Evolutionary conservation across 768 basidiomycete genomes (phyloP).

Genomic region (Collybia nuda): DNA sequence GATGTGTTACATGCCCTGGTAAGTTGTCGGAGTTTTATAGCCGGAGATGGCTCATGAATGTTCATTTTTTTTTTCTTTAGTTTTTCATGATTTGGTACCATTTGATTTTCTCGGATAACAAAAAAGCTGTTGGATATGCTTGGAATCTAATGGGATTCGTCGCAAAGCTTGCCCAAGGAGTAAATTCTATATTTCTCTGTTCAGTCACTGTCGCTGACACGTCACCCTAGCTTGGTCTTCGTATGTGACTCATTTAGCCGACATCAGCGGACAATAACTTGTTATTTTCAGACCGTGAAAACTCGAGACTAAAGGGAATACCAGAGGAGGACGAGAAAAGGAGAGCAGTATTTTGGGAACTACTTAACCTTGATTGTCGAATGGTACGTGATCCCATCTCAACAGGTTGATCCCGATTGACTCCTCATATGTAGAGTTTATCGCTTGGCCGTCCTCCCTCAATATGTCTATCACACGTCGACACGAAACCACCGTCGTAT

Average conservation of each 20-base stretch:
- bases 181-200: constrained; percentile 24
- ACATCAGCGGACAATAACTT: not conserved
- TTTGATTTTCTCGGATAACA: constrained; percentile 72
- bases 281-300: constrained; percentile 58
- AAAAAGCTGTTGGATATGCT: constrained; percentile 68
- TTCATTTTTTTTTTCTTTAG: constrained; percentile 18
- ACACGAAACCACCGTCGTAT: constrained; percentile 55
- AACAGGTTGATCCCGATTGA: not conserved
- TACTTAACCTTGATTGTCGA: constrained; percentile 69
- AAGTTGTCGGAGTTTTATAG: constrained; percentile 15
- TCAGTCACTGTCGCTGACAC: no score
- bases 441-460: constrained; percentile 75
- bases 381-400: constrained; percentile 40
- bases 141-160: constrained; percentile 79
- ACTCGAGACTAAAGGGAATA: constrained; percentile 59
- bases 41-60: not conserved
- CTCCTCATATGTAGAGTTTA: constrained; percentile 45
- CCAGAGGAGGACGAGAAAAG: constrained; percentile 75
- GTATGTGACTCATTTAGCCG: constrained; percentile 36
- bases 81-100: constrained; percentile 77
- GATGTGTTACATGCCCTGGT: constrained; percentile 71
- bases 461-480: constrained; percentile 62
- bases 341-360: constrained; percentile 71
- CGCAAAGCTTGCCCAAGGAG: constrained; percentile 71
- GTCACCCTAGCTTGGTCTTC: constrained; percentile 56